Conservation (phyloP, 2,329 filamentous ascomycete species). For the Bisporella sp. region DNA sequence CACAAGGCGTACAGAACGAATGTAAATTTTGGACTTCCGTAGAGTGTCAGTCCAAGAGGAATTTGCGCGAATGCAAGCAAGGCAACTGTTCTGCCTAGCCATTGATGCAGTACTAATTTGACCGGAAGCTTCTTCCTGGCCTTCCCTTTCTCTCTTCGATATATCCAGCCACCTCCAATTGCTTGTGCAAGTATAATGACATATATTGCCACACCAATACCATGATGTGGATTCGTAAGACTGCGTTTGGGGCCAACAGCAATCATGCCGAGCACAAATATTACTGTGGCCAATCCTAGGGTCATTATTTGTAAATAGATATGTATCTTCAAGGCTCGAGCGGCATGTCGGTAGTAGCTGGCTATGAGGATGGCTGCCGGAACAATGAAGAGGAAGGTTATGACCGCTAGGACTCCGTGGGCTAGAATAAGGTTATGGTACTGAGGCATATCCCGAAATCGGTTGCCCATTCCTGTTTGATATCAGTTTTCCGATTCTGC, state of each 20-base stretch:
- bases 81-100: conserved; percentile 72
- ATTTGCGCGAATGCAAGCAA: conserved; percentile 82
- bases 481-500: conserved; percentile 4
- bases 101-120: conserved; percentile 61
- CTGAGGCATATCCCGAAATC: conserved; percentile 60
- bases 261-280: conserved; percentile 70
- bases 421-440: conserved; percentile 66
- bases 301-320: conserved; percentile 68
- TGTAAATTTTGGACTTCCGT: conserved; percentile 77
- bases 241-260: conserved; percentile 68
- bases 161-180: conserved; percentile 59
- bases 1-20: conserved; percentile 84
- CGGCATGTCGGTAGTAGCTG: conserved; percentile 60
- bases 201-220: conserved; percentile 75
- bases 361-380: conserved; percentile 68
- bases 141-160: conserved; percentile 29
- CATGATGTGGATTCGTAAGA: conserved; percentile 77
- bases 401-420: conserved; percentile 64
- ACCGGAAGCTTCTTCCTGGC: conserved; percentile 33
- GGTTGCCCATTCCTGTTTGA: conserved; percentile 64
- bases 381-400: conserved; percentile 68
- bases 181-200: conserved; percentile 65
- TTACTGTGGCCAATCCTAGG: conserved; percentile 59
- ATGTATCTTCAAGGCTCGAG: conserved; percentile 60
- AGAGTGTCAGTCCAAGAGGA: conserved; percentile 81